A percentile compares a stretch with the other conserved stretches of the same genome.
These are phyloP conservation scores for Saccharomycopsis microspora DNA, from an alignment of 805 yeast species.

Conservation along the genomic window DNA sequence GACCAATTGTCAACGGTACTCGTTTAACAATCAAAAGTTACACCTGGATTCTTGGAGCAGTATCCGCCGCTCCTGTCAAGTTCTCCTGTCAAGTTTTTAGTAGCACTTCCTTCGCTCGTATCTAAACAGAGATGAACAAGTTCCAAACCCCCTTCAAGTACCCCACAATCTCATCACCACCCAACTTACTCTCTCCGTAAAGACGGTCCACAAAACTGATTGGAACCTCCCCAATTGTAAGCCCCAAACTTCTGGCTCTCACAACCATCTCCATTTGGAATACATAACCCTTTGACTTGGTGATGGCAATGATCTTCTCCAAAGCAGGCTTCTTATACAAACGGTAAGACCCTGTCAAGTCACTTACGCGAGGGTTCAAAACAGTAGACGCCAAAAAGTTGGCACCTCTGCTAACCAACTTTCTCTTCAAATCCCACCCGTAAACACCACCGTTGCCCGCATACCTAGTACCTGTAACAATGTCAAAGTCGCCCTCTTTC, in stretches of 20 bases:
- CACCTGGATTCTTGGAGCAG: too few species aligned
- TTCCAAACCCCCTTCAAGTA: conserved; percentile 70
- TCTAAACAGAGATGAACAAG: conserved; percentile 46
- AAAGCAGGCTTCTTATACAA: conserved; percentile 61
- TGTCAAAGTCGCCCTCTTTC: conserved; percentile 35
- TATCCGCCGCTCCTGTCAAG: too few species aligned
- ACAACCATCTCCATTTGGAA: conserved; percentile 89
- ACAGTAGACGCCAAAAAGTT: conserved; percentile 65
- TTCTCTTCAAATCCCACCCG: conserved; percentile 77
- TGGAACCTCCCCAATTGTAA: conserved; percentile 67
- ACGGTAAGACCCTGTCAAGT: conserved; percentile 69
- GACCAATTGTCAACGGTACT: too few species aligned
- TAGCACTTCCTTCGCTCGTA: too few species aligned
- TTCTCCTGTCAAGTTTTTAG: too few species aligned
- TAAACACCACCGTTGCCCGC: conserved; percentile 76
- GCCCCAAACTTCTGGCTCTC: conserved; percentile 66
- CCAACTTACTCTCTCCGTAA: conserved; percentile 69
- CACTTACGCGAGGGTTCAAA: conserved; percentile 61
- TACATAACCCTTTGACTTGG: conserved; percentile 69
- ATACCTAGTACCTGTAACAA: conserved; percentile 43
- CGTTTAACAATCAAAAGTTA: too few species aligned
- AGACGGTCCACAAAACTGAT: conserved; percentile 69
- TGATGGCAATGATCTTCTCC: conserved; percentile 52
- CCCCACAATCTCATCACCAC: conserved; percentile 73
- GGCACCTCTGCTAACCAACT: conserved; percentile 70